Conservation (phyloP, 441 rosid genomes). For the Aquilaria agallochum region DNA sequence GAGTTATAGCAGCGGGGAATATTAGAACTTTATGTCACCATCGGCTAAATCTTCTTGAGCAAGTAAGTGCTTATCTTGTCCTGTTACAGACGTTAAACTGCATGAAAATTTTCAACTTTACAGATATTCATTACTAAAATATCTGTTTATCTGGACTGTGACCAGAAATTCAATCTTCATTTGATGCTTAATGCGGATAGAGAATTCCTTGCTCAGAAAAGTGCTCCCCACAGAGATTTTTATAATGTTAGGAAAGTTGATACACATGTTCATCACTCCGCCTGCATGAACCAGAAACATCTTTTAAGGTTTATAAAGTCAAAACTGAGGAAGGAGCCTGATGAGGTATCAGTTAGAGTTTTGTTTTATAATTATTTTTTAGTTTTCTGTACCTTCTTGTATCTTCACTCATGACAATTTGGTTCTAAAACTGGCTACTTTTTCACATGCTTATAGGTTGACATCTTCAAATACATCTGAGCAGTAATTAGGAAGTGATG, state of each 20-base stretch:
- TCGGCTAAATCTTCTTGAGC: conserved; percentile 94
- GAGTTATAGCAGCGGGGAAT: conserved; percentile 90
- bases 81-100: not conserved
- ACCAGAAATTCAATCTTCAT: conserved; percentile 97
- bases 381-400: not conserved
- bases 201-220: conserved; percentile 97
- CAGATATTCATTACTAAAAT: conserved; percentile 6
- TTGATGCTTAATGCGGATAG: conserved; percentile 98
- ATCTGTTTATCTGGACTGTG: not conserved
- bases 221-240: conserved; percentile 99
- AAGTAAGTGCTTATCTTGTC: conserved; percentile 34
- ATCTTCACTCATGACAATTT: too few species aligned
- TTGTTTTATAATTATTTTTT: conserved; percentile 6
- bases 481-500: too few species aligned
- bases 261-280: conserved; percentile 98
- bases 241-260: conserved; percentile 98
- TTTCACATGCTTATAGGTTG: not conserved
- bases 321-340: conserved; percentile 95
- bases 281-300: conserved; percentile 99
- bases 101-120: conserved; percentile 10
- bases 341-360: conserved; percentile 59
- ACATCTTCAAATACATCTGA: not conserved
- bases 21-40: conserved; percentile 92
- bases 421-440: not conserved
- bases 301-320: conserved; percentile 98